Percentiles rank a stretch among this genome's conserved stretches.
These are phyloP conservation scores for Fusarium lyarnte DNA, from an alignment of 2,329 filamentous ascomycete genomes.

Conservation along the genomic window DNA sequence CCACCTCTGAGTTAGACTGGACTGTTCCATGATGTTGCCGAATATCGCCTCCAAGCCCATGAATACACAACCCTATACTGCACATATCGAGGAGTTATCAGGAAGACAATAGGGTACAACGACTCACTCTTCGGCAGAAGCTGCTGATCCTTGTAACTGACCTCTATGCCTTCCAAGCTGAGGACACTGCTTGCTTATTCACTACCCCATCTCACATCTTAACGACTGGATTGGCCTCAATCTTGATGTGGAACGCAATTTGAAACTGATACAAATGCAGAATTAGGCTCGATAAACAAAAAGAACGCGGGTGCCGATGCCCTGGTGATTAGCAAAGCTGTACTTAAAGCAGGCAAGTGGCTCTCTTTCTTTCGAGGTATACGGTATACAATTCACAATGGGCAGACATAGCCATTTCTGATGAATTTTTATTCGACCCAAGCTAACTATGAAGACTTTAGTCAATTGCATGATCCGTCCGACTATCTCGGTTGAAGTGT, in stretches of 20 bases:
- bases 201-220: neutral
- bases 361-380: neutral
- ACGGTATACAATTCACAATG: neutral
- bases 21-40: neutral
- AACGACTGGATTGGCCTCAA: neutral
- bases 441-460: neutral
- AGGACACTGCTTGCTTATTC: neutral
- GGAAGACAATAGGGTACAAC: neutral
- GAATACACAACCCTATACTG: neutral
- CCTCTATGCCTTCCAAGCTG: neutral
- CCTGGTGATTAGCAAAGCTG: neutral
- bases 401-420: neutral
- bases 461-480: slow-evolving; percentile 15
- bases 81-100: neutral
- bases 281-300: slow-evolving; percentile 2
- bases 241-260: neutral
- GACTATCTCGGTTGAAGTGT: neutral
- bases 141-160: neutral
- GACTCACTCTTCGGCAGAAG: neutral
- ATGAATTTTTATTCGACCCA: neutral
- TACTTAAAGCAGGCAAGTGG: neutral
- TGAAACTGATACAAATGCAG: slow-evolving; percentile 10
- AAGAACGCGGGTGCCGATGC: neutral
- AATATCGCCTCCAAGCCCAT: neutral
- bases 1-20: neutral